A percentile compares a stretch with the other conserved stretches of the same genome.
phyloP scores from a whole-genome alignment of 1,139 yeast species.

The Yamadazyma blattariae region DNA sequence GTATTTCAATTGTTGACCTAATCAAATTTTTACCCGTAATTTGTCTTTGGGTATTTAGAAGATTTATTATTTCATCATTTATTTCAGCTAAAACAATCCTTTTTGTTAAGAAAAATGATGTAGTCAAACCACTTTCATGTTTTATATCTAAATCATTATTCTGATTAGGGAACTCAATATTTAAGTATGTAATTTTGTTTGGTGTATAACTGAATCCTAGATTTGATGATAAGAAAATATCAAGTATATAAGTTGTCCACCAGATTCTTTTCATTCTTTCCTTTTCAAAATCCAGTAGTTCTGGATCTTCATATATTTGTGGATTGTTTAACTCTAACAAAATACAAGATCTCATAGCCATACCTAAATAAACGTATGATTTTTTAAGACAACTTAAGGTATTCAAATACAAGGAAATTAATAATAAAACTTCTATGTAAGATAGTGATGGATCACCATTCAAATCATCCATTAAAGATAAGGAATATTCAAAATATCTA shows the following conservation, averaged over 20 bases:
- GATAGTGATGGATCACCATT: background rate
- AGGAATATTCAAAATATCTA: background rate
- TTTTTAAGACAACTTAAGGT: background rate
- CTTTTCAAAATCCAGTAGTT: background rate
- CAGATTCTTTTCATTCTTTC: conserved; percentile 2
- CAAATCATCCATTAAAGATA: background rate
- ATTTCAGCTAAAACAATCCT: conserved; percentile 1
- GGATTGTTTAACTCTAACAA: background rate
- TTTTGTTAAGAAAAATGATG: conserved; percentile 1
- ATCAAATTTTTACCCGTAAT: background rate
- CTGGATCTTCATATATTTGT: background rate
- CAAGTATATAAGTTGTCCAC: conserved; percentile 1
- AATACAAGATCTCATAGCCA: conserved; percentile 1
- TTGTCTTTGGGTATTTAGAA: background rate
- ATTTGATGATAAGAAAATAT: background rate
- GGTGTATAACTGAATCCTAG: conserved; percentile 1
- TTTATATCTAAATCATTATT: conserved; percentile 2
- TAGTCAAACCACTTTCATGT: conserved; percentile 1
- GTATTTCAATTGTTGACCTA: background rate
- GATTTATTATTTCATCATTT: background rate
- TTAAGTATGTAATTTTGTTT: background rate
- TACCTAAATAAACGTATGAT: conserved; percentile 1
- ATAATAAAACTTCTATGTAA: conserved; percentile 1
- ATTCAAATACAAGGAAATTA: conserved; percentile 1
- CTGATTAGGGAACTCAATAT: background rate